A percentile compares a stretch with the other conserved stretches of the same genome.
These are phyloP conservation scores for Rubia yunnanensis DNA, from an alignment of 257 asterid genomes.

Conservation along the genomic window DNA sequence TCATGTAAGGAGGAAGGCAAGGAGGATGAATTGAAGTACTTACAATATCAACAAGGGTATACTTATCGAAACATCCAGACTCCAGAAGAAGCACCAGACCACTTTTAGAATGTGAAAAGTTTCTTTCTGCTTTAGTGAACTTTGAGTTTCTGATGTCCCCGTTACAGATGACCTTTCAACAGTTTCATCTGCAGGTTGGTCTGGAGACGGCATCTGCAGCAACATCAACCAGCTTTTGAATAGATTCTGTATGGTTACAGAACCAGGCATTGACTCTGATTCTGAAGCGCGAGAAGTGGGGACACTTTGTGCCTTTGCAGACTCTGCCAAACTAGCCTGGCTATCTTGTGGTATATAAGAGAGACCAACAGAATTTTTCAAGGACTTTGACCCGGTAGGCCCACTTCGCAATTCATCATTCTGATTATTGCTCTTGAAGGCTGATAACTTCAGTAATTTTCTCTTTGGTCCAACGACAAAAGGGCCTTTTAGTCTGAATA, in stretches of 20 bases:
- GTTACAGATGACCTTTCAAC: constrained; percentile 36
- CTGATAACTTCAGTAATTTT: constrained; percentile 53
- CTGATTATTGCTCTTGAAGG: constrained; percentile 62
- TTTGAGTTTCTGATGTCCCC: constrained; percentile 33
- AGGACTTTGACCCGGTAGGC: constrained; percentile 49
- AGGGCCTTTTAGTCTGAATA: constrained; percentile 53
- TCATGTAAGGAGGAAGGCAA: neutral
- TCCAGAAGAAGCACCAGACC: constrained; percentile 47
- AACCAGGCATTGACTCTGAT: constrained; percentile 35
- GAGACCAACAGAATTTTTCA: constrained; percentile 47
- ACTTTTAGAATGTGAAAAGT: constrained; percentile 30
- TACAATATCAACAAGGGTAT: constrained; percentile 70
- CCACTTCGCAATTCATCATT: constrained; percentile 54
- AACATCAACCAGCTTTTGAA: constrained; percentile 68
- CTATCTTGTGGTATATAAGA: constrained; percentile 60
- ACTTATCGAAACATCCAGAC: constrained; percentile 62
- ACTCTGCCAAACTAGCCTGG: constrained; percentile 48
- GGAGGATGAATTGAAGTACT: constrained; percentile 21
- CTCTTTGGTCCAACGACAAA: constrained; percentile 42
- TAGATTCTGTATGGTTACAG: constrained; percentile 56
- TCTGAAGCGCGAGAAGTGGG: constrained; percentile 44
- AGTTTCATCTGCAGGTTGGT: constrained; percentile 30
- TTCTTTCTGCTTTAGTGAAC: constrained; percentile 31
- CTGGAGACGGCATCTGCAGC: constrained; percentile 39
- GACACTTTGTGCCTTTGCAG: constrained; percentile 44